Evolutionary conservation across 2,329 filamentous ascomycete genomes (phyloP).

Genomic region (Aphanoascus verrucosus): DNA sequence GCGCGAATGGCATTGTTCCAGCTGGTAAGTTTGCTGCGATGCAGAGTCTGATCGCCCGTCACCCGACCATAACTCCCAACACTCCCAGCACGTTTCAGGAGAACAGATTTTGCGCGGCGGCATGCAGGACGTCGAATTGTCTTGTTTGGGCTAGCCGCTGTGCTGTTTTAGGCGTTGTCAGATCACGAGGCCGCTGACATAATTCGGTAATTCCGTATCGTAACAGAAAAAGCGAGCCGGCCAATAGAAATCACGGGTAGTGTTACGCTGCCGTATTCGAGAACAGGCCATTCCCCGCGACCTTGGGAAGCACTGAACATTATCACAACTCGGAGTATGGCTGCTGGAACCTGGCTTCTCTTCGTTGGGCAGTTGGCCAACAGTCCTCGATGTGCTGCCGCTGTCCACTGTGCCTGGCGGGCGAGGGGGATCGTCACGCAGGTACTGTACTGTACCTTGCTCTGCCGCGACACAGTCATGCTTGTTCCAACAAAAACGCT

Average conservation of each 20-base stretch:
- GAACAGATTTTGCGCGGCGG: not conserved
- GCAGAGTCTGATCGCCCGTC: not conserved
- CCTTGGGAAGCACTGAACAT: not conserved
- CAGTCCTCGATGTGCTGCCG: not conserved
- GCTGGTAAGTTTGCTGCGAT: not conserved
- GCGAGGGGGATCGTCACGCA: slow-evolving; percentile 5
- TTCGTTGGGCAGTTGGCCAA: not conserved
- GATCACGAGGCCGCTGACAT: slow-evolving; percentile 2
- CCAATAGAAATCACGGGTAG: not conserved
- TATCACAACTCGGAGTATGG: not conserved
- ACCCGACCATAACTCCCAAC: not conserved
- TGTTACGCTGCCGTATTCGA: not conserved
- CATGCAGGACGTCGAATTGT: not conserved
- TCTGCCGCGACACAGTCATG: too few species aligned
- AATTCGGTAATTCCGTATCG: slow-evolving; percentile 2
- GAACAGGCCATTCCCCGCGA: not conserved
- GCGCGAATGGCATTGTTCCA: not conserved
- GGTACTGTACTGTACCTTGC: too few species aligned
- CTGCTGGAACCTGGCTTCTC: not conserved
- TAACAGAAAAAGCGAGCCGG: slow-evolving; percentile 5
- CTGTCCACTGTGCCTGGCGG: not conserved
- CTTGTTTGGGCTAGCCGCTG: not conserved
- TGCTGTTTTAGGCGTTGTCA: slow-evolving; percentile 5
- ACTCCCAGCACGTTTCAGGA: not conserved
- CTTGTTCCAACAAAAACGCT: too few species aligned